These are phyloP conservation scores for Xylariaceae sp. DNA, from an alignment of 2,329 filamentous ascomycete species.

Conservation along the genomic window DNA sequence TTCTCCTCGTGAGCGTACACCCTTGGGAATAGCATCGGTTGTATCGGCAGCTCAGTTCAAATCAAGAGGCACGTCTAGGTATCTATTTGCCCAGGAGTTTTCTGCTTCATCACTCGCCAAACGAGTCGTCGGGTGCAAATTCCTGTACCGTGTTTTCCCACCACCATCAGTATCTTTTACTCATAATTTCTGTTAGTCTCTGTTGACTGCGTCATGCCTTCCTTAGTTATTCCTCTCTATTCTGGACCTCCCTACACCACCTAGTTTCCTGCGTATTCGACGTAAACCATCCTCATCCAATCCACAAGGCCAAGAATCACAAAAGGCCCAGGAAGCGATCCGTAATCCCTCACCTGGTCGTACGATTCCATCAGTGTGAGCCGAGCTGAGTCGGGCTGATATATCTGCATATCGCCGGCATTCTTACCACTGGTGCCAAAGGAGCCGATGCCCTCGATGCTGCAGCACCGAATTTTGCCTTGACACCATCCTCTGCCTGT, in stretches of 20 bases:
- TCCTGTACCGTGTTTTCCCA: neutral
- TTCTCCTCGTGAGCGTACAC: conserved; percentile 6
- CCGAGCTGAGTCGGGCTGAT: conserved; percentile 1
- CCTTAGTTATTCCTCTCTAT: neutral
- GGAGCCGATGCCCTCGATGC: conserved; percentile 1
- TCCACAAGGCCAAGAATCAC: too few species aligned
- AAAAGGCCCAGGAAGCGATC: neutral
- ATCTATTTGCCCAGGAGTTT: neutral
- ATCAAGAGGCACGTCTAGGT: neutral
- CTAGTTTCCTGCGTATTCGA: neutral
- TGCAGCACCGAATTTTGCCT: neutral
- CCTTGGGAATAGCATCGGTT: conserved; percentile 12
- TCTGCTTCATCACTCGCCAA: neutral
- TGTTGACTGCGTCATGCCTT: conserved; percentile 2
- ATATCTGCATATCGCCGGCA: conserved; percentile 4
- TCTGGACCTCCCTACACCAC: neutral
- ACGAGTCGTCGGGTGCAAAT: neutral
- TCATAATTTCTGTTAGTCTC: neutral
- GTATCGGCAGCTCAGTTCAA: conserved; percentile 12
- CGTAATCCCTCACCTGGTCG: neutral
- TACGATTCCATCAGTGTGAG: neutral
- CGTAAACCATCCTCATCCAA: neutral
- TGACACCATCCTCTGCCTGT: neutral
- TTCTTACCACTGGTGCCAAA: conserved; percentile 9
- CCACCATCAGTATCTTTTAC: neutral